Evolutionary conservation across 2,329 filamentous ascomycete species (phyloP), one percentile per base, ranked within the genome.

Genomic region (Cordyceps cateniannulata): DNA sequence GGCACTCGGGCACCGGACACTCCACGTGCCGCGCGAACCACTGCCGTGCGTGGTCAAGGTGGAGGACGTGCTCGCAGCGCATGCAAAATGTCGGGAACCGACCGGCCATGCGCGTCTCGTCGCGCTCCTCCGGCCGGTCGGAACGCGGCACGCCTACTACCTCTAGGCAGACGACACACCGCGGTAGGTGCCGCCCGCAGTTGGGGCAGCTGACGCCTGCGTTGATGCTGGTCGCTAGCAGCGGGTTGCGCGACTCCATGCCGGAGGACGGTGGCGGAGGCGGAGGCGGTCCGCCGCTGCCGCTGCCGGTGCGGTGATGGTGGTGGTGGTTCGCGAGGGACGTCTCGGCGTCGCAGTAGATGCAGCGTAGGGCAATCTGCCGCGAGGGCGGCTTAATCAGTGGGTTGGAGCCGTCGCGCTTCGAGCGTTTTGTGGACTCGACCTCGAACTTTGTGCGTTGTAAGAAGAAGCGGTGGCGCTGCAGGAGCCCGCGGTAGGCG

Each of bases 361-460:
- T 81, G 73, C 90, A 95, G 51, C 89, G 84, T 53, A 95, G 81
- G 5, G 87, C 85, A 58, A 93, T 84, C 73, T 91, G 89, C 35
- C 86, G 79, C 2, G 84, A 84, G 0, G 87, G 81, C 1, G 86
- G 82, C 61, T 84, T 85, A 65, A 89, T 81, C 8, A 83, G 81
- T n/a, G 83, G 83, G 7, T 72, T 64, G 29, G 50, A 20, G 45
- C 87, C 88, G 58, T 85, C 81, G 58, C 84, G 83, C 61, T 86
- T 84, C 65, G 87, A 88, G 65, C 83, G 83, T 64, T 85, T 85
- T 25, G 87, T 90, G 68, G 89, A 89, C 70, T 90, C 86, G 63
- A 90, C 88, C 66, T 90, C 87, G 73, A 92, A 93, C 67, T 87
- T 88, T 59, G 89, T 88, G 51, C 90, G 85, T 65, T 90, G 83